Evolutionary conservation across 306 rosid species (phyloP), one percentile per base, ranked within the genome.

Genomic region (Cotoneaster glaucophyllus): DNA sequence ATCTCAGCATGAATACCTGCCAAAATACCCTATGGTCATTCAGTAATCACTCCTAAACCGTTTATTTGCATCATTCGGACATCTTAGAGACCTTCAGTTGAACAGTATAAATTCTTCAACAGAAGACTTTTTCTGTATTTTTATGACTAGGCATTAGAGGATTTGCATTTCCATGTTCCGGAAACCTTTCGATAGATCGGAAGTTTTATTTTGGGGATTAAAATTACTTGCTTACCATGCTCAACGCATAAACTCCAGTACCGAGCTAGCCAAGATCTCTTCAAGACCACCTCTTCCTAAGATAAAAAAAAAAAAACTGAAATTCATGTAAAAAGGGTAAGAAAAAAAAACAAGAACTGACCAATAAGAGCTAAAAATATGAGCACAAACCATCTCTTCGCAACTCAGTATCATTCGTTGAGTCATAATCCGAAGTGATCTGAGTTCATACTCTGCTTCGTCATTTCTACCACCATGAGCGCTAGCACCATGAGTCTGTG

Each of bases 251-350:
- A 84, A 72, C 83, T 84, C 99, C 99, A 90, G 79, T 95, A 95
- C 62, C 89, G 91, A 80, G 99, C 93, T 64, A 95, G 93, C 99
- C 97, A 95, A 57, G 97, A 95, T 90, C 99, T 92, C 96, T 92
- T 95, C 74, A 95, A 76, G 88, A 65, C 88, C 68, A 95, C 91
- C 78, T 95, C 99, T 82, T 95, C 99, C 99, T 95, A 76, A 64
- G 82, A 85, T 78, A 43, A 73, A 66, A 81, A 77, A 74, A 43
- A 73, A 66, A 81, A 77, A 74, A 74, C 78, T 76, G 65, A 73
- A 82, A 83, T 69, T 57, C 86, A 68, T 74, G 57, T 78, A 75
- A 73, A 62, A 64, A 64, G 52, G 58, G 79, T 48, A 58, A 34
- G 72, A 34, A 66, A 78, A 66, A 78, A 59, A 77, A 65, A 50